phyloP scores from a whole-genome alignment of 2,329 filamentous ascomycete species.

The Stromatinia cepivora region DNA sequence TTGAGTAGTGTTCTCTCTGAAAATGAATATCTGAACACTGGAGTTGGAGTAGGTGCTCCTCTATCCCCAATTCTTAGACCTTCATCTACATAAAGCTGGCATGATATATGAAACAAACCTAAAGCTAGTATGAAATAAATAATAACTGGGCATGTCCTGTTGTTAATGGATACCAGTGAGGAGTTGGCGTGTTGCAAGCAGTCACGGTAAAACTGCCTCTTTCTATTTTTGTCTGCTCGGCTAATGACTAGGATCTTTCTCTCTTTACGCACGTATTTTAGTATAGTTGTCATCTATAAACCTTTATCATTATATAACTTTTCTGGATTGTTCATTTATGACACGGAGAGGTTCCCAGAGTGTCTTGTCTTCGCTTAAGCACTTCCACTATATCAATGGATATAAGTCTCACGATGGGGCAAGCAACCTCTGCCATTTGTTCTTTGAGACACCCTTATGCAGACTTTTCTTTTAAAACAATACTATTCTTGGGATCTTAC shows the following conservation, averaged over 20 bases:
- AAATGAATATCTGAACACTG: neutral
- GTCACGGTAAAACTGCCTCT: neutral
- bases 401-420: too few relatives aligned
- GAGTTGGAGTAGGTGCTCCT: neutral
- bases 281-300: neutral
- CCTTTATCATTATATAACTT: neutral
- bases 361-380: too few relatives aligned
- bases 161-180: neutral
- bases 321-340: too few relatives aligned
- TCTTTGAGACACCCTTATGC: neutral
- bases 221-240: neutral
- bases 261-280: fast-evolving
- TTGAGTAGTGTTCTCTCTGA: neutral
- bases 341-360: too few relatives aligned
- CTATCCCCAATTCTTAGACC: fast-evolving
- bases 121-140: neutral
- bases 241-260: fast-evolving
- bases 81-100: neutral
- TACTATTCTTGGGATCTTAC: too few relatives aligned
- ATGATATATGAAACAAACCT: neutral
- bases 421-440: too few relatives aligned
- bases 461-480: neutral
- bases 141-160: neutral
- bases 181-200: neutral
- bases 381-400: too few relatives aligned